These are phyloP conservation scores for Fusarium chuoi DNA, from an alignment of 2,329 filamentous ascomycete species.

Conservation along the genomic window DNA sequence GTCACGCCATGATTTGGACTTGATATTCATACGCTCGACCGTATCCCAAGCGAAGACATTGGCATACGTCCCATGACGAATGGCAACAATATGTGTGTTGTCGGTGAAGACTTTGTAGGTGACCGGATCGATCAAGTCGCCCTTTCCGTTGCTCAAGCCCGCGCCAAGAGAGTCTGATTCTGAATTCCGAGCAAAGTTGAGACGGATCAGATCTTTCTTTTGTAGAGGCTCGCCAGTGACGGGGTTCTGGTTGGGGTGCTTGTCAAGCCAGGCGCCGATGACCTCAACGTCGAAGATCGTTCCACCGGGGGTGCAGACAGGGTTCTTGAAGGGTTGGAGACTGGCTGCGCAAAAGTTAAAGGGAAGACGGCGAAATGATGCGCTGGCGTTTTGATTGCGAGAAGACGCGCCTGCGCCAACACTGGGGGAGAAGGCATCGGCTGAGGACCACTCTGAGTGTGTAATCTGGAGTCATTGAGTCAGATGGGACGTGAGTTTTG, in stretches of 20 bases:
- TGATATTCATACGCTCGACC: constrained; percentile 93
- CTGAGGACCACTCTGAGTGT: constrained; percentile 96
- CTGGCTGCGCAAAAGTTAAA: constrained; percentile 99
- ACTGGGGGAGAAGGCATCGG: constrained; percentile 87
- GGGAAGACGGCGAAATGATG: constrained; percentile 86
- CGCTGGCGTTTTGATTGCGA: constrained; percentile 55
- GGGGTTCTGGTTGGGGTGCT: constrained; percentile 87
- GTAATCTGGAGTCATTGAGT: constrained; percentile 70
- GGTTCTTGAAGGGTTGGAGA: constrained; percentile 93
- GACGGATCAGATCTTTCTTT: constrained; percentile 84
- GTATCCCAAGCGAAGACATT: constrained; percentile 99
- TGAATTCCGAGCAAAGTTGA: constrained; percentile 92
- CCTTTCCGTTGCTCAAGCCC: constrained; percentile 64
- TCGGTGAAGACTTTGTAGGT: constrained; percentile 98
- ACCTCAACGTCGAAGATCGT: constrained; percentile 96
- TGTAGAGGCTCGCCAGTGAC: constrained; percentile 83
- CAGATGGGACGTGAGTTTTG: not conserved
- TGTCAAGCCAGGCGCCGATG: constrained; percentile 93
- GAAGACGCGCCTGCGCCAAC: constrained; percentile 73
- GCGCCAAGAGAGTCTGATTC: constrained; percentile 65
- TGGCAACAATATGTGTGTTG: constrained; percentile 94
- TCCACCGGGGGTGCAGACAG: constrained; percentile 88
- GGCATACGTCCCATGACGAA: constrained; percentile 81
- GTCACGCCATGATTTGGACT: constrained; percentile 95
- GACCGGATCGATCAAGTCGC: constrained; percentile 93